Conservation (phyloP, 2,329 filamentous ascomycete genomes). For the Xylaria hypoxylon region DNA sequence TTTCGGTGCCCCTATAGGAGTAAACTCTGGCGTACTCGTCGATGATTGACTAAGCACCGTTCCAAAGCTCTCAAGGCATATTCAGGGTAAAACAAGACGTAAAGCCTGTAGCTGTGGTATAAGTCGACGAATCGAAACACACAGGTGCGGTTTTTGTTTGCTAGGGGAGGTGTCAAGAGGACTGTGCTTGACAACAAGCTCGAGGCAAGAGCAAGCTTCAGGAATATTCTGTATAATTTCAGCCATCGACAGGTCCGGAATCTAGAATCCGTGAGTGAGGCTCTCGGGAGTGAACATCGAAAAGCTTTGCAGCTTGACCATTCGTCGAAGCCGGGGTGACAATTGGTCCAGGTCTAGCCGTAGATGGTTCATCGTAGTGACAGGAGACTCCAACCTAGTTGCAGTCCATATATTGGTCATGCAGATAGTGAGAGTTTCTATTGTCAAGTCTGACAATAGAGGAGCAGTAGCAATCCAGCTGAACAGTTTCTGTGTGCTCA, state of each 20-base stretch:
- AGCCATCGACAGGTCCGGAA: no score
- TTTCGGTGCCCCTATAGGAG: slow-evolving; percentile 1
- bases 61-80: slow-evolving; percentile 30
- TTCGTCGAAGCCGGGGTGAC: no score
- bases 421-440: not conserved
- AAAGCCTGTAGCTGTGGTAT: slow-evolving; percentile 27
- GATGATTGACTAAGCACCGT: not conserved
- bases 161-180: no score
- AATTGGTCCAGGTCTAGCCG: no score
- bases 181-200: no score
- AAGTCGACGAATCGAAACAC: slow-evolving; percentile 25
- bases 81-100: slow-evolving; percentile 11
- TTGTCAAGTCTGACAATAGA: not conserved
- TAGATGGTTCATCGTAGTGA: no score
- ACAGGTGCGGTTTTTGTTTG: slow-evolving; percentile 14
- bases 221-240: no score
- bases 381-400: not conserved
- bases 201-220: no score
- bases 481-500: not conserved
- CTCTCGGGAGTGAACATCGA: no score
- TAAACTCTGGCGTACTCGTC: not conserved
- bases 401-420: not conserved
- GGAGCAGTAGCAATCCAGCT: slow-evolving; percentile 9
- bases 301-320: not conserved
- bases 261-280: no score